phyloP scores from a whole-genome alignment of 2,329 filamentous ascomycete species.

The Penicillium sumatraense region DNA sequence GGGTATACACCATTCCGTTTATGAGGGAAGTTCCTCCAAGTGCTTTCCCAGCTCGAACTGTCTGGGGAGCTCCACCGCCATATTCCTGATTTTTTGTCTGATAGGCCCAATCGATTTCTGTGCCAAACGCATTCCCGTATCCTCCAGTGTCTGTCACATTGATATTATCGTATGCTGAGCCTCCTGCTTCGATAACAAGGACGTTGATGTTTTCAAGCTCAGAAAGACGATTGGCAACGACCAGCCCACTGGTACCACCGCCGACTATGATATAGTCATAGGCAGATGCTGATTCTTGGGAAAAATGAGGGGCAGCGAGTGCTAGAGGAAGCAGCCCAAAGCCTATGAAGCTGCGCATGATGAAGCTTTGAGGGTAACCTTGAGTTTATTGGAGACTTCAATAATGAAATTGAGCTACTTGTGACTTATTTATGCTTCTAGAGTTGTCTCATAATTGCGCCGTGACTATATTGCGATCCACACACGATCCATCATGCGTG shows the following conservation, averaged over 20 bases:
- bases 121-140: conserved; percentile 34
- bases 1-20: conserved; percentile 47
- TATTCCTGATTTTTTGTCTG: conserved; percentile 44
- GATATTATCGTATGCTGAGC: conserved; percentile 31
- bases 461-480: too few relatives aligned
- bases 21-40: conserved; percentile 50
- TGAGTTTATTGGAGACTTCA: neutral
- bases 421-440: neutral
- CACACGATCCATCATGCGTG: too few relatives aligned
- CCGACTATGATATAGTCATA: conserved; percentile 41
- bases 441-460: too few relatives aligned
- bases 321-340: conserved; percentile 22
- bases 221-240: conserved; percentile 40
- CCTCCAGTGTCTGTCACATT: conserved; percentile 32
- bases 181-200: conserved; percentile 36
- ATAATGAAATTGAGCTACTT: neutral
- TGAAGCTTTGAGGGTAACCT: neutral
- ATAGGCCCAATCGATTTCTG: conserved; percentile 48
- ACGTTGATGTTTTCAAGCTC: conserved; percentile 32
- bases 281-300: conserved; percentile 5
- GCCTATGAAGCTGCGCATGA: conserved; percentile 18
- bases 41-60: conserved; percentile 47
- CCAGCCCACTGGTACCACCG: conserved; percentile 39
- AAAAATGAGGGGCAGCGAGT: conserved; percentile 14
- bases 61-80: conserved; percentile 31